phyloP scores from a whole-genome alignment of 108 stramenopile species.

The Cyclotella cryptica region DNA sequence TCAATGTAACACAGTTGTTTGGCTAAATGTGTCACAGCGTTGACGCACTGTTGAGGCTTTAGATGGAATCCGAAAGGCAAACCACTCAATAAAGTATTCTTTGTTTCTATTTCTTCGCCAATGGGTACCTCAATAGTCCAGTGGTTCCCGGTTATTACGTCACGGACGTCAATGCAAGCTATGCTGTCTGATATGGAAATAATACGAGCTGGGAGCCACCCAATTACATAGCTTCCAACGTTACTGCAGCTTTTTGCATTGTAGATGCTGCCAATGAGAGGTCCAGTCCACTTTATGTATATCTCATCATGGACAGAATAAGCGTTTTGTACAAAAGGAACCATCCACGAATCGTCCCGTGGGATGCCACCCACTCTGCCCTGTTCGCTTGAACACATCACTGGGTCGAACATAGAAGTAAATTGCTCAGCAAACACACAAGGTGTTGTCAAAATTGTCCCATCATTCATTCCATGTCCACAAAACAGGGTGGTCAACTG shows the following conservation, averaged over 20 bases:
- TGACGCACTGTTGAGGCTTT: slow-evolving; percentile 25
- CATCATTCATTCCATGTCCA: slow-evolving; percentile 46
- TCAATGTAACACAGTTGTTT: slow-evolving; percentile 39
- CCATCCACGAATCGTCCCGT: slow-evolving; percentile 46
- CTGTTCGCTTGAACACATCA: neutral
- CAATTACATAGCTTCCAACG: slow-evolving; percentile 14
- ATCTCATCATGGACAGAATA: slow-evolving; percentile 44
- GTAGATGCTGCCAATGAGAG: neutral
- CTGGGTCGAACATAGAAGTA: neutral
- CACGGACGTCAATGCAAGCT: slow-evolving; percentile 33
- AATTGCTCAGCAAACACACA: slow-evolving; percentile 38
- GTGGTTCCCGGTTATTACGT: slow-evolving; percentile 29
- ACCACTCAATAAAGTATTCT: slow-evolving; percentile 20
- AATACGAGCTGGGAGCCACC: slow-evolving; percentile 50
- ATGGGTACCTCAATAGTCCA: slow-evolving; percentile 33
- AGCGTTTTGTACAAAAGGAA: slow-evolving; percentile 25
- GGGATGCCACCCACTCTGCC: slow-evolving; percentile 11
- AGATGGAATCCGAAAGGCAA: slow-evolving; percentile 49
- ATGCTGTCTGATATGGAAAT: neutral
- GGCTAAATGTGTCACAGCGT: slow-evolving; percentile 28
- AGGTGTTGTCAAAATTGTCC: slow-evolving; percentile 22
- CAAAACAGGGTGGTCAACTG: slow-evolving; percentile 42
- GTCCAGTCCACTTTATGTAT: slow-evolving; percentile 39
- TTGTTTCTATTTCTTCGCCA: neutral
- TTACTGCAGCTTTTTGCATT: neutral